These are phyloP conservation scores for Aureobasidium subglaciale DNA, from an alignment of 2,329 filamentous ascomycete genomes.

Conservation along the genomic window DNA sequence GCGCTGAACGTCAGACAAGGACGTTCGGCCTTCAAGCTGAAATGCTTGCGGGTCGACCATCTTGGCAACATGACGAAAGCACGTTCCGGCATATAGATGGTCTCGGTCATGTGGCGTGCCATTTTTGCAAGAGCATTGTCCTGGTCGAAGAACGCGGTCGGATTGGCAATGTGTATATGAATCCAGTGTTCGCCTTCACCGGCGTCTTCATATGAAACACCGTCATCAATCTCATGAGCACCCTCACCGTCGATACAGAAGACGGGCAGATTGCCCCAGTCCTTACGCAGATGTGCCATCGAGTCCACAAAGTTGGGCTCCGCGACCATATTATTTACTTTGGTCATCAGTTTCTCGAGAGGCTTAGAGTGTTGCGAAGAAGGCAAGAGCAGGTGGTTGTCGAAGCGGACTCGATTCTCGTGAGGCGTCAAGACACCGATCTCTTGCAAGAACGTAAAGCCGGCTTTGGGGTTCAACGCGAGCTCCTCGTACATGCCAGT, in stretches of 20 bases:
- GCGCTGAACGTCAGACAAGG: slow-evolving; percentile 56
- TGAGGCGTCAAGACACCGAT: slow-evolving; percentile 64
- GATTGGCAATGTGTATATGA: slow-evolving; percentile 72
- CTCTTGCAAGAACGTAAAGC: slow-evolving; percentile 67
- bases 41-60: slow-evolving; percentile 41
- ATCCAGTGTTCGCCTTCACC: slow-evolving; percentile 56
- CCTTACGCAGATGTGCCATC: slow-evolving; percentile 51
- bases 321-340: slow-evolving; percentile 22
- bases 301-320: slow-evolving; percentile 41
- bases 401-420: slow-evolving; percentile 61
- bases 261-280: slow-evolving; percentile 53
- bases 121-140: slow-evolving; percentile 52
- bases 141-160: slow-evolving; percentile 60
- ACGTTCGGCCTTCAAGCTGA: slow-evolving; percentile 48
- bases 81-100: slow-evolving; percentile 51
- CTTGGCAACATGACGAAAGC: slow-evolving; percentile 51
- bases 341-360: slow-evolving; percentile 35
- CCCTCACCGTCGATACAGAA: slow-evolving; percentile 65
- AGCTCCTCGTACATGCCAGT: slow-evolving; percentile 54
- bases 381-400: slow-evolving; percentile 47
- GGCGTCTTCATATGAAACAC: slow-evolving; percentile 58
- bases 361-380: slow-evolving; percentile 38
- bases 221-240: slow-evolving; percentile 72
- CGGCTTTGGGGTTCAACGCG: slow-evolving; percentile 40
- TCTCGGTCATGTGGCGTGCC: slow-evolving; percentile 52